Evolutionary conservation across 345 rosid species (phyloP), one percentile per base, ranked within the genome.

Genomic region (Trapa bicornis): DNA sequence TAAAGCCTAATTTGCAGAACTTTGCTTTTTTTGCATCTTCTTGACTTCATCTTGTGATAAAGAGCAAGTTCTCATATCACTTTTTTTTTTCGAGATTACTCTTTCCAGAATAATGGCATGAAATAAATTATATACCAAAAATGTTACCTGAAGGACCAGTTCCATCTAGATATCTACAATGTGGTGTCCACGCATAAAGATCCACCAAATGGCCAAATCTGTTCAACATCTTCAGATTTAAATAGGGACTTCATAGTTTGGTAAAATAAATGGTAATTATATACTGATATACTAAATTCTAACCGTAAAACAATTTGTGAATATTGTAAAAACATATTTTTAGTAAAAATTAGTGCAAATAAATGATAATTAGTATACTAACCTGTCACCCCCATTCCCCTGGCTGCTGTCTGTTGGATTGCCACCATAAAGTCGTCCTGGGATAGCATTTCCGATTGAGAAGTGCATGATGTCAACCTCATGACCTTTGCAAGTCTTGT

Each of bases 381-480:
- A 93, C 99, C 97, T 87, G 83, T 94, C 99, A 73, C 91, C 92
- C 42, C 99, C 99, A 74, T 85, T 83, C 78, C 97, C 98, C 69
- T 86, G 83, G 42, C 80, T 5, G 66, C 86, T 86, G 75, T 91
- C 99, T 65, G 83, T 66, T 29, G 80, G 88, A 70, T 94, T 91
- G 70, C 92, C 89, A 65, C 99, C 99, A 66, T 94, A 94, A 11
- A 94, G 92, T 42, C 97, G 87, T 69, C 99, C 97, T 2, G 99
- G 99, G 72, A 94, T 87, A 75, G 99, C 97, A 73, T 82, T 86
- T 80, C 99, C 99, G 64, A 87, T 85, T 16, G 96, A 91, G 84
- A 94, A 94, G 76, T 94, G 97, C 99, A 94, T 91, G n/a, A 94
- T 91, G 75, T 94, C 99, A 68, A 94, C 97, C 81, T 94, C 99